These are phyloP conservation scores for Myriangium duriaei DNA, from an alignment of 2,329 filamentous ascomycete genomes.

Conservation along the genomic window DNA sequence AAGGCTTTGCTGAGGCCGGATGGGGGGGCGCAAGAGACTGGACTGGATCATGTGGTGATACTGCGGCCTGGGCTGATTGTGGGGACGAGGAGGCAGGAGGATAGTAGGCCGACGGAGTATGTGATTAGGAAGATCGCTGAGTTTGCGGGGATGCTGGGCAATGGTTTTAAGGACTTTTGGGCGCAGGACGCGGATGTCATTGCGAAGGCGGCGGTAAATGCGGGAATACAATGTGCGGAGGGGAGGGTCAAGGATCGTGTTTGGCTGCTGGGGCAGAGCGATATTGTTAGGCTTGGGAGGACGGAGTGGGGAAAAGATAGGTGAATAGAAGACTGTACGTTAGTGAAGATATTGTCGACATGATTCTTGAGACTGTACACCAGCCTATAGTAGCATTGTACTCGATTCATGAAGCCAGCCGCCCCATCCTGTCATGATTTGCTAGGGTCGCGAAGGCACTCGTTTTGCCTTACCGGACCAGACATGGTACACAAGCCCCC, in stretches of 20 bases:
- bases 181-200: slow-evolving; percentile 67
- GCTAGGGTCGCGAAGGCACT: no score
- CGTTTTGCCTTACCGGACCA: no score
- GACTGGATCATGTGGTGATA: slow-evolving; percentile 68
- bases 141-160: slow-evolving; percentile 42
- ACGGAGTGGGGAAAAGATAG: slow-evolving; percentile 30
- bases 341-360: no score
- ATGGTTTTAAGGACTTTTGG: slow-evolving; percentile 47
- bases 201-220: slow-evolving; percentile 51
- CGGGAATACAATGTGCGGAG: slow-evolving; percentile 38
- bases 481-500: no score
- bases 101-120: slow-evolving; percentile 44
- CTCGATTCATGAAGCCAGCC: no score
- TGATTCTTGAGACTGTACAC: no score
- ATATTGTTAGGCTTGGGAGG: slow-evolving; percentile 56
- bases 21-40: slow-evolving; percentile 21
- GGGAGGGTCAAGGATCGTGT: slow-evolving; percentile 45
- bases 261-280: slow-evolving; percentile 47
- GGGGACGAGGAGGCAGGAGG: slow-evolving; percentile 50
- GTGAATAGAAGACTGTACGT: no score
- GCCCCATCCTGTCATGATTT: no score
- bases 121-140: slow-evolving; percentile 44
- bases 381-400: no score
- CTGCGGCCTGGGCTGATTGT: slow-evolving; percentile 62
- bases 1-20: slow-evolving; percentile 35